Evolutionary conservation across 176 grass and related monocot genomes (phyloP).

Genomic region (Leersia perrieri): DNA sequence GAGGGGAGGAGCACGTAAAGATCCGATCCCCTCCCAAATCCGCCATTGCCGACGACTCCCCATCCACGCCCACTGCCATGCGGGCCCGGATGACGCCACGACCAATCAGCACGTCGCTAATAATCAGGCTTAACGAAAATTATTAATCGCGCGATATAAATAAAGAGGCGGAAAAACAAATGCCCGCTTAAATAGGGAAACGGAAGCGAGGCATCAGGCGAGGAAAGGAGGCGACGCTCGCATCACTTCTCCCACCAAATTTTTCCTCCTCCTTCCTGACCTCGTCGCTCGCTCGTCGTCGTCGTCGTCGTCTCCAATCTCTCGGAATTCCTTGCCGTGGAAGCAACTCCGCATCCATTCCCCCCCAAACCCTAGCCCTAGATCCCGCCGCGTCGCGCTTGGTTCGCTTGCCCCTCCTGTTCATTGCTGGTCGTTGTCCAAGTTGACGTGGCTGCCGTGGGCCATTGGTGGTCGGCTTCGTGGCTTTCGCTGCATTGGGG

Average conservation of each 20-base stretch:
- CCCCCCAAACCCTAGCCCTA: constrained; percentile 21
- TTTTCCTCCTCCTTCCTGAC: neutral
- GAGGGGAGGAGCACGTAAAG: neutral
- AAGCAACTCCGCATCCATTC: constrained; percentile 32
- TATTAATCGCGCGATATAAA: neutral
- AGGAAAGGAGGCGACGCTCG: neutral
- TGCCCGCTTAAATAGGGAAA: constrained; percentile 40
- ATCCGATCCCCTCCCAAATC: neutral
- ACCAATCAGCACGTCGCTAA: neutral
- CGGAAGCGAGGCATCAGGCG: no score
- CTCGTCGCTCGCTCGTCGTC: constrained; percentile 35
- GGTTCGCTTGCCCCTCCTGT: neutral
- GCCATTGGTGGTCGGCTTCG: constrained; percentile 37
- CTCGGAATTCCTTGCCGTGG: constrained; percentile 7
- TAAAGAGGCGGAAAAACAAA: constrained; percentile 11
- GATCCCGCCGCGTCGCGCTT: constrained; percentile 2
- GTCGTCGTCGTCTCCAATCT: constrained; percentile 18
- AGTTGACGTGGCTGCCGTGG: neutral
- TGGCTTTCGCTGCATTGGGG: constrained; percentile 21
- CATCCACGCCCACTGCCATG: neutral
- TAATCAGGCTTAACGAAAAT: neutral
- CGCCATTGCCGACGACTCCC: neutral
- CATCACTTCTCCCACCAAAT: neutral
- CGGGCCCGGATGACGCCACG: neutral
- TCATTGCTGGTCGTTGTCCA: neutral